Percentiles rank a stretch among this genome's conserved stretches.
phyloP scores from a whole-genome alignment of 2,329 filamentous ascomycete genomes.

The Shiraia bambusicola region DNA sequence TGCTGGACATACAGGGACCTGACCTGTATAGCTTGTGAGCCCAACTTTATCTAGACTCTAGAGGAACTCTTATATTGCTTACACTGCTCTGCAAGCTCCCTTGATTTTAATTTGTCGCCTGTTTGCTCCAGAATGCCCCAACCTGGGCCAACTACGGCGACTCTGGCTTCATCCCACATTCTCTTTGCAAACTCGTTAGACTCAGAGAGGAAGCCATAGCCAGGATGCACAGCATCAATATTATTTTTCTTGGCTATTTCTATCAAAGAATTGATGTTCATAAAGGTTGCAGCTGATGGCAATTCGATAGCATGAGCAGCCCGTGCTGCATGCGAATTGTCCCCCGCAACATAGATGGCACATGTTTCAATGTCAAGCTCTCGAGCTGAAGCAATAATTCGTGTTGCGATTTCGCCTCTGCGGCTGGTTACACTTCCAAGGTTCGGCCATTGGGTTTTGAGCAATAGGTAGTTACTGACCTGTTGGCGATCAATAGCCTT shows the following conservation, averaged over 20 bases:
- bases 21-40: slow-evolving; percentile 21
- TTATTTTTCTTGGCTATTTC: slow-evolving; percentile 50
- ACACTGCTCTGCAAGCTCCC: slow-evolving; percentile 54
- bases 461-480: slow-evolving; percentile 36
- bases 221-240: slow-evolving; percentile 60
- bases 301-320: slow-evolving; percentile 56
- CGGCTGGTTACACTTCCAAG: background rate
- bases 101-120: slow-evolving; percentile 59
- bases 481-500: slow-evolving; percentile 57
- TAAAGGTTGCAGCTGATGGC: slow-evolving; percentile 54
- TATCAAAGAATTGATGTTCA: slow-evolving; percentile 54
- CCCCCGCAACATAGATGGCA: slow-evolving; percentile 57
- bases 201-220: slow-evolving; percentile 65
- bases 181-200: slow-evolving; percentile 52
- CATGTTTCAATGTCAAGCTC: slow-evolving; percentile 60
- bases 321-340: slow-evolving; percentile 56
- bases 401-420: slow-evolving; percentile 65
- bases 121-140: slow-evolving; percentile 59
- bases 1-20: slow-evolving; percentile 55
- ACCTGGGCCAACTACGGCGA: slow-evolving; percentile 57
- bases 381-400: slow-evolving; percentile 61
- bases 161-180: slow-evolving; percentile 53
- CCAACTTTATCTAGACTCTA: background rate
- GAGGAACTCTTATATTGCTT: slow-evolving; percentile 9
- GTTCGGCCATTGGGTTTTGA: no score